Base-by-base conservation (phyloP, 257 asterid genomes). In the Ilex aquifolium region DNA sequence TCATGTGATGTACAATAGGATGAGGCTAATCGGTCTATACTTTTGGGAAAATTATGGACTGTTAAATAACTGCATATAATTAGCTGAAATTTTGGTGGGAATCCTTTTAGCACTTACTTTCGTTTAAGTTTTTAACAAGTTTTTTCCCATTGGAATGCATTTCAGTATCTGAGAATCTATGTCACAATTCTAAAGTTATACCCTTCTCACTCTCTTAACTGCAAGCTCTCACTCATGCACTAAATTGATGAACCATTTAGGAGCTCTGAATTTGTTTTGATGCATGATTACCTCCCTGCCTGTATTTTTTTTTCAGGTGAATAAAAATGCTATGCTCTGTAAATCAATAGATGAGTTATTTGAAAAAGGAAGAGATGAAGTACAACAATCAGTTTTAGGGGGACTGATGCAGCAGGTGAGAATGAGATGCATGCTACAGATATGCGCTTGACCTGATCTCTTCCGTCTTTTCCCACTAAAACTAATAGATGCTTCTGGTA, bases 341-440 rank as follows among this genome's bases (percentile, higher is more conserved):
- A 93, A 72, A 70, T 83, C 94, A 27, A 76, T 92, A 15, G 97
- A 92, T 59, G 95, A 92, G 85, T 78, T 89, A 65, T 79, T 89
- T 71, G 88, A 78, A 83, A 82, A 85, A 68, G 97, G 97, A 71
- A 71, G 55, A 51, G 74, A 74, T 66, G 78, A 72, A 80, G 75
- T 78, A 36, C 77, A 84, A 48, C 78, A 67, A 42, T 72, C 84
- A 32, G 84, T 73, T 80, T 79, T 93, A 69, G 58, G 67, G 75
- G 87, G 65, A 61, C 82, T 93, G 69, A 72, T 74, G 81, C 79
- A 93, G 70, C 83, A 85, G 96, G 97, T 89, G 65, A 75, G 79
- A 67, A 96, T 89, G 65, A 75, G 79, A 67, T 44, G 59, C 60
- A 49, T 49, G 10, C 54, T 49, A 15, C 54, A 11, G 54, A 7